These are phyloP conservation scores for Mycena belliarum DNA, from an alignment of 768 basidiomycete genomes.

Conservation along the genomic window DNA sequence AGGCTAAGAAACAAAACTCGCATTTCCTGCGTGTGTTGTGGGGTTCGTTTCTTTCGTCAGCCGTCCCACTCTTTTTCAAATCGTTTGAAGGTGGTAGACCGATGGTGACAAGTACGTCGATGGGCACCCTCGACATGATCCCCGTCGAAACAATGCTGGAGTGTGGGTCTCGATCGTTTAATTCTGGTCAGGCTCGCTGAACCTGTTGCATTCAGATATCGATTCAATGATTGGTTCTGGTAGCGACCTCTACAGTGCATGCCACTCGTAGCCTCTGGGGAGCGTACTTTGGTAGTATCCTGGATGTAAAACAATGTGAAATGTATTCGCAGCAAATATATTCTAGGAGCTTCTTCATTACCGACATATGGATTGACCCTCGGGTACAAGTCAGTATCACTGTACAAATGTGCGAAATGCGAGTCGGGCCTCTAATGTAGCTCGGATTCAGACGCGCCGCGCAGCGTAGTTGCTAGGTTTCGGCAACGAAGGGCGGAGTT, in stretches of 20 bases:
- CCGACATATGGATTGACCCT: slow-evolving; percentile 36
- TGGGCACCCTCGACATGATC: slow-evolving; percentile 49
- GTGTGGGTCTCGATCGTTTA: slow-evolving; percentile 33
- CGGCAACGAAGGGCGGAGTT: no score
- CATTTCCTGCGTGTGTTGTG: slow-evolving; percentile 50
- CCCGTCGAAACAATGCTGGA: slow-evolving; percentile 41
- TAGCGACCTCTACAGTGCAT: slow-evolving; percentile 32
- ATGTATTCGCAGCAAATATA: not conserved
- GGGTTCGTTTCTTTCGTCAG: slow-evolving; percentile 19
- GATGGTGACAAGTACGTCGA: slow-evolving; percentile 48
- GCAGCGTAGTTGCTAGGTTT: no score
- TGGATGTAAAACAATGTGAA: not conserved
- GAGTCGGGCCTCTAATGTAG: no score
- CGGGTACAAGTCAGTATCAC: no score
- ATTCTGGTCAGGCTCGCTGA: not conserved
- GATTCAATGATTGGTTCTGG: slow-evolving; percentile 40
- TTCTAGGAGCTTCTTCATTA: slow-evolving; percentile 36
- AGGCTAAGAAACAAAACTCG: slow-evolving; percentile 31
- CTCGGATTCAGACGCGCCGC: no score
- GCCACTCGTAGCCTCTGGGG: slow-evolving; percentile 21
- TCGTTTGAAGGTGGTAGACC: slow-evolving; percentile 37
- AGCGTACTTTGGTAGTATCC: not conserved
- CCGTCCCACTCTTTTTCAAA: no score
- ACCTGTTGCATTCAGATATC: slow-evolving; percentile 36
- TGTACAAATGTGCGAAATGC: slow-evolving; percentile 30